Evolutionary conservation across 2,329 filamentous ascomycete genomes (phyloP).

Genomic region (Phialophora tarda): DNA sequence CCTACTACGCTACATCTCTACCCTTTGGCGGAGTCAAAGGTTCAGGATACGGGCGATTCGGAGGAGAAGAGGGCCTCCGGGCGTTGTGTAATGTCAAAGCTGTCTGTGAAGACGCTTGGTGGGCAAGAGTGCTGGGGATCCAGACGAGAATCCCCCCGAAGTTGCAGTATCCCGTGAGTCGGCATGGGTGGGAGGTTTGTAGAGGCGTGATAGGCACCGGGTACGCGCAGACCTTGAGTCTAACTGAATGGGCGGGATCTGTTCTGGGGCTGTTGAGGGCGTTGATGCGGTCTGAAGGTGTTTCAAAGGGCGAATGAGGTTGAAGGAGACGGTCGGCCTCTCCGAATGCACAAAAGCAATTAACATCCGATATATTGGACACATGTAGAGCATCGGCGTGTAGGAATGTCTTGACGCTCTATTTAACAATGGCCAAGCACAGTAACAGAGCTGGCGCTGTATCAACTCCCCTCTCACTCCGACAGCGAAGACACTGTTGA

Average conservation of each 20-base stretch:
- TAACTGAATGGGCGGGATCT: conserved; percentile 22
- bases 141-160: conserved; percentile 80
- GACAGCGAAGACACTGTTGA: no score
- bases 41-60: conserved; percentile 91
- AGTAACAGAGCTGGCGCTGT: no score
- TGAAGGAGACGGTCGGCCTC: background rate
- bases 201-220: conserved; percentile 37
- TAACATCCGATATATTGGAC: background rate
- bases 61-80: conserved; percentile 83
- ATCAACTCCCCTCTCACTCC: no score
- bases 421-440: background rate
- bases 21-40: conserved; percentile 85
- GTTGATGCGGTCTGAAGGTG: conserved; percentile 18
- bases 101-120: conserved; percentile 74
- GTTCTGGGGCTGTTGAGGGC: conserved; percentile 17
- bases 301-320: background rate
- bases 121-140: conserved; percentile 62
- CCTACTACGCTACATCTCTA: conserved; percentile 89
- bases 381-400: background rate
- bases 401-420: background rate
- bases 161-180: conserved; percentile 81
- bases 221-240: conserved; percentile 27
- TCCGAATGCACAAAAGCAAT: background rate
- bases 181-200: conserved; percentile 47
- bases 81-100: conserved; percentile 87